phyloP scores from a whole-genome alignment of 768 basidiomycete genomes.

The Suillus luteus region DNA sequence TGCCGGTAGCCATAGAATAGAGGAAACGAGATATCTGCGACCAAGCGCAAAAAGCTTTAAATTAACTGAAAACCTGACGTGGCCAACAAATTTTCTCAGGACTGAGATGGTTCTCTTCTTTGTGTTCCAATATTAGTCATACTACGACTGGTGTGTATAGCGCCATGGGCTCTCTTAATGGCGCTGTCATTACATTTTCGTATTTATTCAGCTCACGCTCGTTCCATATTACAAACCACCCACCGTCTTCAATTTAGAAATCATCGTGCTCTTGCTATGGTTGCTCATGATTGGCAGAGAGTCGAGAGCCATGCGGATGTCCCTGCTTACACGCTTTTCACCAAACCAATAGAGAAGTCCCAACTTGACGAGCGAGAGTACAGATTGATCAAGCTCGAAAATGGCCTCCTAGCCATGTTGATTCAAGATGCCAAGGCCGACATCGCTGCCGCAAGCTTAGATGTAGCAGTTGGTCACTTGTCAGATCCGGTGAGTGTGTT shows the following conservation, averaged over 20 bases:
- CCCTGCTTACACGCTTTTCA: conserved; percentile 58
- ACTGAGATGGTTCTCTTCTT: conserved; percentile 5
- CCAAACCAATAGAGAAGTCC: conserved; percentile 65
- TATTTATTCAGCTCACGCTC: not conserved
- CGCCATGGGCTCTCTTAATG: not conserved
- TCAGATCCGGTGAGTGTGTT: conserved; percentile 76
- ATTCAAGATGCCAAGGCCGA: conserved; percentile 86
- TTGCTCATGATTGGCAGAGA: conserved; percentile 23
- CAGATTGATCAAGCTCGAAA: conserved; percentile 78
- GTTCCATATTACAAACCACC: not conserved
- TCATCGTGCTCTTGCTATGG: conserved; percentile 26
- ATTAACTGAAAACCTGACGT: not conserved
- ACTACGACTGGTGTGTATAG: not conserved
- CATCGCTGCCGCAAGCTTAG: conserved; percentile 92
- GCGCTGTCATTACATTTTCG: not conserved
- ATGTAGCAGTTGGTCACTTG: conserved; percentile 93
- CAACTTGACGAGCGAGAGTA: conserved; percentile 81
- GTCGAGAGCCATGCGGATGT: conserved; percentile 20
- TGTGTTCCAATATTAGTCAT: conserved; percentile 37
- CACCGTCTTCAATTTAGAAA: not conserved
- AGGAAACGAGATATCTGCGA: not conserved
- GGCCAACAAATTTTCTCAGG: not conserved
- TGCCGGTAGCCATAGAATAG: not conserved
- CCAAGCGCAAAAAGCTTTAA: conserved; percentile 1
- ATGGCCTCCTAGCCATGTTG: conserved; percentile 85